Evolutionary conservation across 768 basidiomycete species (phyloP), one percentile per base, ranked within the genome.

Genomic region (Kwoniella sp.): DNA sequence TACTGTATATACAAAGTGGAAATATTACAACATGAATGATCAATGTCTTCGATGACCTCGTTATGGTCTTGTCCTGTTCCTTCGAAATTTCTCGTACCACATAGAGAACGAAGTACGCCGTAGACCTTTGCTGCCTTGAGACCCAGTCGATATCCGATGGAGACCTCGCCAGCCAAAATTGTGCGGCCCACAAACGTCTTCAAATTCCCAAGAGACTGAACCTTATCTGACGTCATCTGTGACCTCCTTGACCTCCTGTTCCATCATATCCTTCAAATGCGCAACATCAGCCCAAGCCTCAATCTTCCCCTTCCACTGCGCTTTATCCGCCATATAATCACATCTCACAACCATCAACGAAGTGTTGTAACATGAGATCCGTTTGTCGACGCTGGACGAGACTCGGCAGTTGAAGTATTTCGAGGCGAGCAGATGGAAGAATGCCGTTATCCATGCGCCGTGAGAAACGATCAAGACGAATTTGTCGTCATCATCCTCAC

Each of bases 381-480:
- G 25, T 28, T 55, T 25, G 58, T 75, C 69, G 11, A 70, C 58
- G 4, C 41, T 53, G 0, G 8, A 20, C 13, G 66, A 25, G 9
- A 70, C 11, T 12, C 22, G 47, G 55, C 65, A 71, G 20, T 53
- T 13, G 30, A 41, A 65, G 12, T 12, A 20, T 25, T 52, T 47
- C 25, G 29, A 48, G 26, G 58, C 34, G 28, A 63, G 61, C 30
- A 71, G 59, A n/a, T 52, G 45, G 22, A 68, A 59, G 30, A 74
- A 60, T 8, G 58, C 37, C 7, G 52, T 50, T 22, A 76, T 52
- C 50, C 65, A 76, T 20, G 74, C 74, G 47, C 74, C 74, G 50
- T 76, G 74, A 0, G 70, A 70, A 22, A 70, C 64, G 30, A 73
- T 52, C 20, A 76, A 56, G 25, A 76, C 63, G 9, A 55, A 58